These are phyloP conservation scores for Suillus bovinus DNA, from an alignment of 768 basidiomycete genomes.

Conservation along the genomic window DNA sequence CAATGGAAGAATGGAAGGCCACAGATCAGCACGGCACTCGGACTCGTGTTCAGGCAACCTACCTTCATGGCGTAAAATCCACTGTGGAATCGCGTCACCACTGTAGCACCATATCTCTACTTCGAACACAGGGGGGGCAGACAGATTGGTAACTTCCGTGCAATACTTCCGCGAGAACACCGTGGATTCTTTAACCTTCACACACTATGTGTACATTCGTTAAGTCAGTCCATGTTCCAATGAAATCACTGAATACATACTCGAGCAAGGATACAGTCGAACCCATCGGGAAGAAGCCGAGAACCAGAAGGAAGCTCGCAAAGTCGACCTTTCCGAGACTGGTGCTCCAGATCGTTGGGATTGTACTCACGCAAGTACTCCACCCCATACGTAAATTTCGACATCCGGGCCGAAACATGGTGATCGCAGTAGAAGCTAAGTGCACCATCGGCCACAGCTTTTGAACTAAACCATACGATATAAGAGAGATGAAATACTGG, in stretches of 20 bases:
- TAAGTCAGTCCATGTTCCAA: slow-evolving; percentile 12
- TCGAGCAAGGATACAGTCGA: slow-evolving; percentile 75
- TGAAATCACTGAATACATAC: slow-evolving; percentile 38
- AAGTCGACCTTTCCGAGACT: slow-evolving; percentile 59
- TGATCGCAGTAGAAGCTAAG: slow-evolving; percentile 86
- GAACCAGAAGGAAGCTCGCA: slow-evolving; percentile 80
- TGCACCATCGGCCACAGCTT: slow-evolving; percentile 83
- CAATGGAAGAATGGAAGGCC: slow-evolving; percentile 11
- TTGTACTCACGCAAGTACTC: slow-evolving; percentile 75
- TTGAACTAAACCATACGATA: slow-evolving; percentile 55
- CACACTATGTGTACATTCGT: slow-evolving; percentile 41
- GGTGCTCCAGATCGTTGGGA: slow-evolving; percentile 63
- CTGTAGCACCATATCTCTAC: slow-evolving; percentile 85
- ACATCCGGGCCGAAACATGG: slow-evolving; percentile 79
- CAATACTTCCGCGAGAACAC: slow-evolving; percentile 83
- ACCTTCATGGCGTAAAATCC: slow-evolving; percentile 65
- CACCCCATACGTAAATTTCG: slow-evolving; percentile 81
- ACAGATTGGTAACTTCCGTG: slow-evolving; percentile 75
- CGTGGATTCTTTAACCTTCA: slow-evolving; percentile 79
- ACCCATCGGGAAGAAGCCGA: slow-evolving; percentile 76
- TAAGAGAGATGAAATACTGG: slow-evolving; percentile 10
- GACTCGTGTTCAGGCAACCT: slow-evolving; percentile 5
- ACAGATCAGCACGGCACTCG: background rate
- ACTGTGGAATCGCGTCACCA: slow-evolving; percentile 67
- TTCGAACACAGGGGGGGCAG: slow-evolving; percentile 79